Conservation (phyloP, 78 protist species). For the slime mould (Dictyostelium discoideum) region DNA sequence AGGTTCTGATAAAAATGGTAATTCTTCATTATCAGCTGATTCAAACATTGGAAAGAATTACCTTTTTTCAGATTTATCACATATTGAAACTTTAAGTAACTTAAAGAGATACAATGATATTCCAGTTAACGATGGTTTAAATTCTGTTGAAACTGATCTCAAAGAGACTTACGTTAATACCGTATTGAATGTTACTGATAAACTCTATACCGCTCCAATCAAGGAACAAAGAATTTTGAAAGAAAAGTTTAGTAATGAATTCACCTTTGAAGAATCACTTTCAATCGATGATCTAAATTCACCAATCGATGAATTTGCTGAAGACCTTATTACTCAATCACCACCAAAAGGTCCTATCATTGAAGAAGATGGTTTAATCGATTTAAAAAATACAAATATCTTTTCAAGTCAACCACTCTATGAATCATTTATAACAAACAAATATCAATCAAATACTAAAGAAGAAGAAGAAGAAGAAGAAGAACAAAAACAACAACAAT, state of each 20-base stretch:
- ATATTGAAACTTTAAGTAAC: background rate
- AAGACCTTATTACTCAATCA: background rate
- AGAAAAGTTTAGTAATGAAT: background rate
- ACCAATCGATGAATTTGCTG: background rate
- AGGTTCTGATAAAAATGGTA: background rate
- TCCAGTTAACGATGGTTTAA: background rate
- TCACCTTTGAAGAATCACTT: background rate
- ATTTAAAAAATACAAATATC: constrained; percentile 11
- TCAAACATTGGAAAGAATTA: background rate
- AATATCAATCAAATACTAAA: background rate
- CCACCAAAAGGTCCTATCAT: background rate
- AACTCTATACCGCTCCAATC: background rate
- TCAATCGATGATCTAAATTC: background rate
- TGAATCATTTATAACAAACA: background rate
- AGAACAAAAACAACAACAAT: too few species aligned
- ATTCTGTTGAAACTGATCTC: background rate
- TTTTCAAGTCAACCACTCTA: background rate
- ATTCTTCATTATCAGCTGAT: background rate
- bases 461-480: background rate
- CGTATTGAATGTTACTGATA: background rate
- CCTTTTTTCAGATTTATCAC: constrained; percentile 4
- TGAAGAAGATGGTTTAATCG: constrained; percentile 13
- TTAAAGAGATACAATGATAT: constrained; percentile 8
- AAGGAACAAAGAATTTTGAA: background rate
- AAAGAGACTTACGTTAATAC: background rate